Conservation (phyloP, 2,329 filamentous ascomycete species). For the Akanthomyces dipterigenus region DNA sequence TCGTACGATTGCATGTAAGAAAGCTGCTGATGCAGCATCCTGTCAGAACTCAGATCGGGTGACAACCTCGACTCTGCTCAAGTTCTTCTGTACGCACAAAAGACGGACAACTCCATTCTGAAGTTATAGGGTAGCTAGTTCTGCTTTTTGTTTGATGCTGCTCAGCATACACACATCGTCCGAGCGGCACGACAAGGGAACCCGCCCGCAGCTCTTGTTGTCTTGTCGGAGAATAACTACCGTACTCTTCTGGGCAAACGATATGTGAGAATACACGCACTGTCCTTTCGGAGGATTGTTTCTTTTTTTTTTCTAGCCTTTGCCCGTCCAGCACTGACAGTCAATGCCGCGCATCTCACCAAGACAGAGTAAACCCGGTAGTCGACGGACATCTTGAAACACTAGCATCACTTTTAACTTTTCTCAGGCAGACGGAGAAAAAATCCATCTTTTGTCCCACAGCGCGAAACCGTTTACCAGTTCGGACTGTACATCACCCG, state of each 20-base stretch:
- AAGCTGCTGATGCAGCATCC: background rate
- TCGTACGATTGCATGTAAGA: background rate
- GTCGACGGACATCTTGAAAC: background rate
- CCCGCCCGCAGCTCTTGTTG: background rate
- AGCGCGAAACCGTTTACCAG: background rate
- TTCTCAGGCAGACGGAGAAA: background rate
- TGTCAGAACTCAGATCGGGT: background rate
- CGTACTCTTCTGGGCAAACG: background rate
- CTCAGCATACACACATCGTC: background rate
- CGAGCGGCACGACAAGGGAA: background rate
- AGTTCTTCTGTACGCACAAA: background rate
- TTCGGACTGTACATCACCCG: background rate
- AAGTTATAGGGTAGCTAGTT: too few species aligned
- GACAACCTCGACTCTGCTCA: background rate
- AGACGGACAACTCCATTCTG: background rate
- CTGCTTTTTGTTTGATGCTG: background rate
- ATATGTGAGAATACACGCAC: background rate
- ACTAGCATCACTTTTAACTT: conserved; percentile 9
- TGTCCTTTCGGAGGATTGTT: too few species aligned
- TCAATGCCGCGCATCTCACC: too few species aligned
- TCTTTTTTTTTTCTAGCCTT: too few species aligned
- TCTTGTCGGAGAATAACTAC: background rate
- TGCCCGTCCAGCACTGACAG: too few species aligned
- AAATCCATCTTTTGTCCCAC: background rate
- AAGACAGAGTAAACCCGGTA: background rate